Evolutionary conservation across 371 early-diverging fungal genomes (phyloP), one percentile per base, ranked within the genome.

Genomic region (Rozella allomycis): DNA sequence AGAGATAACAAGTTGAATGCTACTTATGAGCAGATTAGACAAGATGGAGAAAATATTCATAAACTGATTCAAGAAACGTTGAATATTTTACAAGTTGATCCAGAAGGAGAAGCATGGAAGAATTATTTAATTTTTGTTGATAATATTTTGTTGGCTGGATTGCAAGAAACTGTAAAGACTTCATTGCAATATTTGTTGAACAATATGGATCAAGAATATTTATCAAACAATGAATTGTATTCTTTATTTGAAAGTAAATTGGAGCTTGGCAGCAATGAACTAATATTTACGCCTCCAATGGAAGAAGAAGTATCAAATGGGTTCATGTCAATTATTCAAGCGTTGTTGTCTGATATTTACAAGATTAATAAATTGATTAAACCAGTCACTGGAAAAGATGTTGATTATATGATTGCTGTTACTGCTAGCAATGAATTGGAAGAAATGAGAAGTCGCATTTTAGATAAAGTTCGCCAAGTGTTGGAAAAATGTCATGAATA

Each of bases 241-340:
- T 55, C 67, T 7, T 30, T 65, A 6, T 28, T 67, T n/a, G 67
- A 67, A 32, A 49, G 65, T n/a, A 59, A 58, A 39, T 38, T 67
- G 20, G 67, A 67, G 34, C 40, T 67, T 5, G 56, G 56, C 16
- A 43, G 47, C 16, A 57, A 57, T 21, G 43, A 45, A 26, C 42
- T 67, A 3, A 40, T 52, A 2, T 67, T 60, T 34, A 67, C 67
- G 1, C 67, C 67, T 13, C 37, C 40, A 21, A 62, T 65, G 58
- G 60, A 56, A 9, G 67, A 63, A 43, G 62, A 58, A 11, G 37
- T 58, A 0, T 42, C 35, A 7, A 51, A 50, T 19, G 41, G 53
- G 9, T 37, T 67, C 3, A 29, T 44, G 14, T 33, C 20, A 17
- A 59, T 62, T 26, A 39, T 57, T 12, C 40, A 46, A 14, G 47